These are phyloP conservation scores for Trypanosoma brucei DNA, from an alignment of 208 protist species.

Conservation along the genomic window DNA sequence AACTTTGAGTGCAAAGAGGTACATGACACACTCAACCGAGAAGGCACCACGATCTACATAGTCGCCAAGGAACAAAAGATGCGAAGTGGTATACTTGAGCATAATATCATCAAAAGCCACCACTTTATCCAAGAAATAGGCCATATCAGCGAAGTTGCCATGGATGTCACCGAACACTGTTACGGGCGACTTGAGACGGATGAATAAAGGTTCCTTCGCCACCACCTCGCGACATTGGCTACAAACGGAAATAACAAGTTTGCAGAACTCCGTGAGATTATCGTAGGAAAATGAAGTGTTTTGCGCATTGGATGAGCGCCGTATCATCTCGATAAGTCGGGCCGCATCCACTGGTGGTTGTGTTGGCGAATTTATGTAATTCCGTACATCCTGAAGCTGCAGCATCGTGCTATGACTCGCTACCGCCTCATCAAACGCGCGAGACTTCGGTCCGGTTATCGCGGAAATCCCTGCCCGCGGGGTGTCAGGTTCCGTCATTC, in stretches of 20 bases:
- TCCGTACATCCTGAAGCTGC: constrained; percentile 84
- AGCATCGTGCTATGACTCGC: constrained; percentile 89
- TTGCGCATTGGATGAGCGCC: constrained; percentile 61
- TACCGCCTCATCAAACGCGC: constrained; percentile 77
- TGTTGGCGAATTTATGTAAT: constrained; percentile 85
- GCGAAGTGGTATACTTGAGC: constrained; percentile 86
- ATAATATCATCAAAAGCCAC: constrained; percentile 86
- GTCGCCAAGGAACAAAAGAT: constrained; percentile 98
- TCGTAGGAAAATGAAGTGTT: constrained; percentile 82
- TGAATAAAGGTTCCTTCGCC: constrained; percentile 82
- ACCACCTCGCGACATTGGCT: constrained; percentile 80
- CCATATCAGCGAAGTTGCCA: constrained; percentile 91
- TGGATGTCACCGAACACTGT: constrained; percentile 93
- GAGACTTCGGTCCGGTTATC: constrained; percentile 21
- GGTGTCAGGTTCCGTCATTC: constrained; percentile 82
- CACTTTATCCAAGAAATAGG: constrained; percentile 87
- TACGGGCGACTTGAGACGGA: constrained; percentile 85
- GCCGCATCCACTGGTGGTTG: constrained; percentile 78
- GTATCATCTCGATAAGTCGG: constrained; percentile 82
- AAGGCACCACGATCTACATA: constrained; percentile 97
- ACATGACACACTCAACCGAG: constrained; percentile 87
- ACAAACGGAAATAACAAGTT: constrained; percentile 85
- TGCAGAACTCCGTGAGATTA: constrained; percentile 76
- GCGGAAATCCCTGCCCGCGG: constrained; percentile 63
- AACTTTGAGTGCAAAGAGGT: constrained; percentile 85